These are phyloP conservation scores for Candida wancherniae DNA, from an alignment of 805 yeast genomes.

Conservation along the genomic window DNA sequence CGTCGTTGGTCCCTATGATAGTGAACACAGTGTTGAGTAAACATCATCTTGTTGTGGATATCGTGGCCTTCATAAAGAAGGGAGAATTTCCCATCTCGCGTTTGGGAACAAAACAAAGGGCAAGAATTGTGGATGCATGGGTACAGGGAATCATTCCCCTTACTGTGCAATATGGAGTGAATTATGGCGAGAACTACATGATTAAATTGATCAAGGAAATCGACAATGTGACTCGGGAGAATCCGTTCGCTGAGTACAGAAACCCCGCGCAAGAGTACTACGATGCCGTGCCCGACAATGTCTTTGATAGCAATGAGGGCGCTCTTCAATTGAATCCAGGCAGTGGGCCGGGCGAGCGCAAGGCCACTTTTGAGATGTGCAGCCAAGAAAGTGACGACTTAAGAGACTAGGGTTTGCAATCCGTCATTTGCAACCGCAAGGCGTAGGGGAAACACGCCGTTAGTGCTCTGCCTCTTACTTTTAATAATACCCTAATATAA, in stretches of 20 bases:
- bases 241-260: conserved; percentile 35
- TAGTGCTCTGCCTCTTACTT: too few species aligned
- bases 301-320: conserved; percentile 29
- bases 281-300: conserved; percentile 25
- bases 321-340: conserved; percentile 28
- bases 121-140: conserved; percentile 55
- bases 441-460: too few species aligned
- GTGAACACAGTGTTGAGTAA: conserved; percentile 72
- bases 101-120: conserved; percentile 73
- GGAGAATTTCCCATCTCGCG: conserved; percentile 66
- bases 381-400: conserved; percentile 5
- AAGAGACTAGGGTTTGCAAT: too few species aligned
- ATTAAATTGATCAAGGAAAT: conserved; percentile 55
- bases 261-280: conserved; percentile 42
- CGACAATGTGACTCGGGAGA: conserved; percentile 37
- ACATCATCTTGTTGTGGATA: conserved; percentile 79
- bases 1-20: conserved; percentile 79
- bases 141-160: conserved; percentile 43
- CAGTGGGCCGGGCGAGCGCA: conserved; percentile 3
- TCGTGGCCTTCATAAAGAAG: conserved; percentile 70
- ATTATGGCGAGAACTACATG: conserved; percentile 64
- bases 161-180: conserved; percentile 43
- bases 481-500: too few species aligned
- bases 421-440: too few species aligned
- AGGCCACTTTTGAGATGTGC: conserved; percentile 14